Conservation (phyloP, 805 yeast genomes). For the Hanseniaspora nectarophila region DNA sequence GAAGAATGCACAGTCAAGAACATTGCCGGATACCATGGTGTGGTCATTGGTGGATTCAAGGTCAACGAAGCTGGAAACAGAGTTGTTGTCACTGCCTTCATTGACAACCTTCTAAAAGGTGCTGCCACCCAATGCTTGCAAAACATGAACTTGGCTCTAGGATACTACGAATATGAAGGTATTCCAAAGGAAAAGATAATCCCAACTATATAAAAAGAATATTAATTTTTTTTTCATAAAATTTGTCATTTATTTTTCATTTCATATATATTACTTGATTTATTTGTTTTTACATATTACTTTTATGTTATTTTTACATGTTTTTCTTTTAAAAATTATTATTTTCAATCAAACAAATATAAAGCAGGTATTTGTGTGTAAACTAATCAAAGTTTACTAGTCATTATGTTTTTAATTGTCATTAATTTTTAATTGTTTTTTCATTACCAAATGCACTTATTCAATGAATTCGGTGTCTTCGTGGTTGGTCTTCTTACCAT, state of each 20-base stretch:
- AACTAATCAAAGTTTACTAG: too few relatives aligned
- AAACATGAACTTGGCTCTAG: conserved; percentile 80
- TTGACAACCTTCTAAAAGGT: conserved; percentile 91
- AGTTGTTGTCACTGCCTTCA: conserved; percentile 87
- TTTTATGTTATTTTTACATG: background rate
- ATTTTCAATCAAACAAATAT: background rate
- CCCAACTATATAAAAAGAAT: conserved; percentile 31
- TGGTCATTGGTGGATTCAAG: conserved; percentile 89
- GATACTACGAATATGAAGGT: conserved; percentile 89
- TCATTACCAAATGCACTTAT: background rate
- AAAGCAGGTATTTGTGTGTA: background rate
- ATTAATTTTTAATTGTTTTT: background rate
- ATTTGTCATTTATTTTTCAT: background rate
- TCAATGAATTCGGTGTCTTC: conserved; percentile 11
- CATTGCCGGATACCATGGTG: conserved; percentile 88
- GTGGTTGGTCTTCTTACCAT: conserved; percentile 13
- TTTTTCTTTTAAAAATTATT: background rate
- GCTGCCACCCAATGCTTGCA: conserved; percentile 98
- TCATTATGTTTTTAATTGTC: background rate
- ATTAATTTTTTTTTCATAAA: background rate
- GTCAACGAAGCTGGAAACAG: conserved; percentile 80
- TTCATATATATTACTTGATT: background rate
- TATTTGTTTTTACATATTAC: background rate
- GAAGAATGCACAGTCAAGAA: conserved; percentile 81
- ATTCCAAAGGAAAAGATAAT: conserved; percentile 62